Evolutionary conservation across 805 yeast species (phyloP), one percentile per base, ranked within the genome.

Genomic region (Saccharomycopsis sp.): DNA sequence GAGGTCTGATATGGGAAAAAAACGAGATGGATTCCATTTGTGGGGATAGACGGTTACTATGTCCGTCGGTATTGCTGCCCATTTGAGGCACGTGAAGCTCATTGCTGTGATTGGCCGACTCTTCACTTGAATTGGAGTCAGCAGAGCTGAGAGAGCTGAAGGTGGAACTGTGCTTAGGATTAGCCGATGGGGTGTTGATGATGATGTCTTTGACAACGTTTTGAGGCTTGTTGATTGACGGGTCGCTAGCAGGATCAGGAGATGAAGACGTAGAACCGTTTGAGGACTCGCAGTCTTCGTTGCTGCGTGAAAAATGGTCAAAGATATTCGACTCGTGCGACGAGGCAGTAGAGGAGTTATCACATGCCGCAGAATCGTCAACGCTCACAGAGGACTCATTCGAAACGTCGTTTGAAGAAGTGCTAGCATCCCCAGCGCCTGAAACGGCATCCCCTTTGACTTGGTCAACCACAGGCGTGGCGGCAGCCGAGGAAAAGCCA

Each of bases 401-500:
- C 16, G 16, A 16, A 9, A 23, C 9, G 8, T n/a, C 50, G 8
- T 18, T 46, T n/a, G n/a, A n/a, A 46, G 50, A 9, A 9, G 15
- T 46, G 20, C 20, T 15, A 9, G 50, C 50, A 15, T 15, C 20
- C 7, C 16, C 9, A 46, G 16, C 20, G n/a, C 16, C 9, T 46
- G 16, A 23, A 16, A 8, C n/a, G 18, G 15, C 29, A 20, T 7
- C n/a, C 15, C 34, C 24, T 29, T 18, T 21, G 7, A 2, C 18
- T 14, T 12, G 21, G 12, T 50, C 24, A 16, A 53, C 34, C 8
- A 47, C 50, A 24, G 23, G 24, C n/a, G 59, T 40, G 14, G 51
- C 46, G 16, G 34, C 23, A 12, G 58, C 15, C 8, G 24, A 24
- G 14, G 58, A 37, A 40, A 60, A 60, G 3, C 62, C 62, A 34